A percentile compares a stretch with the other conserved stretches of the same genome.
Conservation (phyloP, 805 yeast genomes). For the Alloascoidea africana region DNA sequence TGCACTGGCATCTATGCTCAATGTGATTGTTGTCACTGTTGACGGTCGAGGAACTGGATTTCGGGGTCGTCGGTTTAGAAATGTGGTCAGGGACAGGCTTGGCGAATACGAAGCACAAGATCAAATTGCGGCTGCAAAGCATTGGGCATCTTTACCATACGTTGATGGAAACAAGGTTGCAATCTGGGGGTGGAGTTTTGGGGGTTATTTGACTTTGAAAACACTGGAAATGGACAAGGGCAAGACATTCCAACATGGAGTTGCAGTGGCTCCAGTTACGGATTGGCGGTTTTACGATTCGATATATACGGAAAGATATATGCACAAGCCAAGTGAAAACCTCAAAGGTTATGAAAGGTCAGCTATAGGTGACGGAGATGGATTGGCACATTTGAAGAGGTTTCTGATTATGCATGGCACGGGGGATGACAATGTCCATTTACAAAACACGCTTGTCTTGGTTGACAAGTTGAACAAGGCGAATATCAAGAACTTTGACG, state of each 20-base stretch:
- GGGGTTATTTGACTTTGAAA: slow-evolving; percentile 65
- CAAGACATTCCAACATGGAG: slow-evolving; percentile 51
- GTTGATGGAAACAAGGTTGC: slow-evolving; percentile 43
- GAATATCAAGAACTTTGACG: slow-evolving; percentile 53
- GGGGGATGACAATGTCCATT: slow-evolving; percentile 75
- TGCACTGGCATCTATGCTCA: slow-evolving; percentile 36
- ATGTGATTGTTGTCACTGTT: slow-evolving; percentile 46
- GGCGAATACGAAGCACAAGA: slow-evolving; percentile 76
- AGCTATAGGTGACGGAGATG: slow-evolving; percentile 20
- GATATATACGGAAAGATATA: slow-evolving; percentile 65
- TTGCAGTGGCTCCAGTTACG: slow-evolving; percentile 80
- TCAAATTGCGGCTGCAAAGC: slow-evolving; percentile 32
- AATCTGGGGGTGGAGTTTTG: slow-evolving; percentile 85
- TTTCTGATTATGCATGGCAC: slow-evolving; percentile 71
- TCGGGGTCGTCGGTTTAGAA: slow-evolving; percentile 50
- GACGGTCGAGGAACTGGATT: slow-evolving; percentile 83
- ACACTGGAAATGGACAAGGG: slow-evolving; percentile 56
- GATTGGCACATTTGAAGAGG: slow-evolving; percentile 18
- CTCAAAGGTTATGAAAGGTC: slow-evolving; percentile 30
- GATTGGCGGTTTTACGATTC: slow-evolving; percentile 66
- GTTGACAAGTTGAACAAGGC: slow-evolving; percentile 39
- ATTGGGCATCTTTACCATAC: slow-evolving; percentile 30
- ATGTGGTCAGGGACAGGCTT: slow-evolving; percentile 38
- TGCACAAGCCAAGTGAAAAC: slow-evolving; percentile 40
- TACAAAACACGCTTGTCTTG: slow-evolving; percentile 50